Evolutionary conservation across 306 rosid genomes (phyloP).

Genomic region (Hippophae tibetana): DNA sequence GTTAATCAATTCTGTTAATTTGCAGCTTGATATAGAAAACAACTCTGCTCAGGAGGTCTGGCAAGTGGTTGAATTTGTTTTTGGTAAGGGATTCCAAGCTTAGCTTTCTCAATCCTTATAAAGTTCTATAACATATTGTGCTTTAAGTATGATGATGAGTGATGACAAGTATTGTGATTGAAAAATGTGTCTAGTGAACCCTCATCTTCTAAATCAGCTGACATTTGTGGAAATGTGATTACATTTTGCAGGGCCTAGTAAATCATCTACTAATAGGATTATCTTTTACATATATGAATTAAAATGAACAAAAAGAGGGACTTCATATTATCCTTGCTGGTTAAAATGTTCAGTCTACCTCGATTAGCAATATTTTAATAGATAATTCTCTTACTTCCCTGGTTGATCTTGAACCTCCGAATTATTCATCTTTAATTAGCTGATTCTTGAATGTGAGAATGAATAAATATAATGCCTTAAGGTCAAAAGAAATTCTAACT

Average conservation of each 20-base stretch:
- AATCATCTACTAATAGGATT: not conserved
- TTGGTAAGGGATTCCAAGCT: conserved; percentile 52
- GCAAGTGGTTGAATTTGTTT: conserved; percentile 76
- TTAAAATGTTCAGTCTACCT: not conserved
- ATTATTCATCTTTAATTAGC: too few relatives aligned
- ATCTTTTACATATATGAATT: not conserved
- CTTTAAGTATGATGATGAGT: not conserved
- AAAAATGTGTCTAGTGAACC: not conserved
- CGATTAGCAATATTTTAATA: not conserved
- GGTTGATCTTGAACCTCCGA: not conserved
- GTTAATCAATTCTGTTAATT: conserved; percentile 16
- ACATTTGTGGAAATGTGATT: not conserved
- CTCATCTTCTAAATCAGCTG: not conserved
- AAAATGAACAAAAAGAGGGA: not conserved
- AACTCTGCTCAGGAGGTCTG: conserved; percentile 68
- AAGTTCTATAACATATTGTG: not conserved
- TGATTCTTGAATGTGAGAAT: too few relatives aligned
- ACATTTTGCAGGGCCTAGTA: not conserved
- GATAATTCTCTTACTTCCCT: not conserved
- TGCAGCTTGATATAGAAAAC: conserved; percentile 82
- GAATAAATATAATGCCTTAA: too few relatives aligned
- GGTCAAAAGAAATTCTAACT: too few relatives aligned
- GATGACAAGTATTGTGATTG: not conserved
- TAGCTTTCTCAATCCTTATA: not conserved
- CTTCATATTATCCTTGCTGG: not conserved